Evolutionary conservation across 441 rosid species (phyloP).

Genomic region (Eutrema salsugineum): DNA sequence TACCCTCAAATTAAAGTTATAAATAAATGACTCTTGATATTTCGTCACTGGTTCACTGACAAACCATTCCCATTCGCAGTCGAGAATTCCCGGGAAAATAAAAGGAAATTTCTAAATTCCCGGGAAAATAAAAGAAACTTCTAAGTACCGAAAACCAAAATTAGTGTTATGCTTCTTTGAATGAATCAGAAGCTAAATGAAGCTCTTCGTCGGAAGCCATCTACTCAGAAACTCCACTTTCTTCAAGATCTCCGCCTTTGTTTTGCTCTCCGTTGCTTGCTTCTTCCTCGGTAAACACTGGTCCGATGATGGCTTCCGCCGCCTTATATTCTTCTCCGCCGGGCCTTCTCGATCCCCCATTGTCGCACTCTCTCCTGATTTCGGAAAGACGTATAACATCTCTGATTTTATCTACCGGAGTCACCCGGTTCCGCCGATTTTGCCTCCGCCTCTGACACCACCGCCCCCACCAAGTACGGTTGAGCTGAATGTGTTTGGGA

Average conservation of each 20-base stretch:
- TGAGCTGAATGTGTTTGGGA: conserved; percentile 50
- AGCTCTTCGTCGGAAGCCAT: conserved; percentile 36
- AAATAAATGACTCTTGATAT: neutral
- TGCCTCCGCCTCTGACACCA: conserved; percentile 14
- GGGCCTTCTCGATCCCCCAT: conserved; percentile 23
- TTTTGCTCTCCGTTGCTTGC: conserved; percentile 52
- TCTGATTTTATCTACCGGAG: conserved; percentile 9
- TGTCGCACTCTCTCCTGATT: conserved; percentile 25
- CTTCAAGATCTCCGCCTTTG: conserved; percentile 48
- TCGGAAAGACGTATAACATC: conserved; percentile 30
- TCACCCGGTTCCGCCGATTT: conserved; percentile 9
- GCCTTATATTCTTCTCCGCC: conserved; percentile 54
- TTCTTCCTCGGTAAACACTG: conserved; percentile 88
- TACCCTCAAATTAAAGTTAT: neutral
- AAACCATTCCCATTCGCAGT: conserved; percentile 29
- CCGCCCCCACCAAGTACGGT: conserved; percentile 36
- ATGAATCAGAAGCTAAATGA: conserved; percentile 39
- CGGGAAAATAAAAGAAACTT: neutral
- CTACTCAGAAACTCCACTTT: conserved; percentile 34
- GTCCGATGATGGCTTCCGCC: conserved; percentile 56
- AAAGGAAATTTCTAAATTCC: neutral
- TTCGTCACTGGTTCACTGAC: neutral
- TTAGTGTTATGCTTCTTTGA: conserved; percentile 5
- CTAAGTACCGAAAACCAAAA: neutral
- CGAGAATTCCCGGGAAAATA: neutral